Evolutionary conservation across 2,329 filamentous ascomycete genomes (phyloP).

Genomic region (Microdochium trichocladiopsis): DNA sequence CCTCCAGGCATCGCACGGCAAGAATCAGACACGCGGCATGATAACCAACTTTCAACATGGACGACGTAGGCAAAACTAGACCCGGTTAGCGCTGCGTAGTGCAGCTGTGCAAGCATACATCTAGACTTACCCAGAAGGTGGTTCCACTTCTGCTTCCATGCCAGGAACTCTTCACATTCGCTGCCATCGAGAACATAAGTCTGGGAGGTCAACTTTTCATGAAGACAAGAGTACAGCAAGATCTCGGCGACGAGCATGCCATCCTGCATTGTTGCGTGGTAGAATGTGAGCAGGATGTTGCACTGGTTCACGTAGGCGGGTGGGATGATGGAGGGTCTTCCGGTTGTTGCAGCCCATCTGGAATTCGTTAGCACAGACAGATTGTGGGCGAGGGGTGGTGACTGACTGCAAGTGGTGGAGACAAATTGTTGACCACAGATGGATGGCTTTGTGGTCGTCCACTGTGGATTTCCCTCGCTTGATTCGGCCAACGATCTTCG

Average conservation of each 20-base stretch:
- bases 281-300: constrained; percentile 29
- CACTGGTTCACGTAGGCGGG: constrained; percentile 29
- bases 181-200: constrained; percentile 19
- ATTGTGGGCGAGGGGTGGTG: not conserved
- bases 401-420: constrained; percentile 27
- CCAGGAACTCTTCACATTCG: constrained; percentile 22
- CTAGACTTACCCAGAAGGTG: constrained; percentile 20
- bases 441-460: constrained; percentile 25
- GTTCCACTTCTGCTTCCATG: constrained; percentile 26
- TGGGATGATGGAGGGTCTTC: constrained; percentile 28
- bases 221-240: constrained; percentile 25
- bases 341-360: constrained; percentile 32
- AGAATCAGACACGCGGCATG: constrained; percentile 24
- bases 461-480: constrained; percentile 19
- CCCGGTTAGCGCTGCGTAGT: not conserved
- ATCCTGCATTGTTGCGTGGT: constrained; percentile 31
- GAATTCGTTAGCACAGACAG: not conserved
- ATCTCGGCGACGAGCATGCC: constrained; percentile 32
- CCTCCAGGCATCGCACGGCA: constrained; percentile 18
- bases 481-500: constrained; percentile 27
- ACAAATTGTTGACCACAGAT: constrained; percentile 27
- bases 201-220: constrained; percentile 23
- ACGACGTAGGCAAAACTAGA: constrained; percentile 22
- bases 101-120: not conserved
- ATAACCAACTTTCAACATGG: constrained; percentile 24